A percentile compares a stretch with the other conserved stretches of the same genome.
Evolutionary conservation across 2,329 filamentous ascomycete species (phyloP).

Genomic region (Gyromitra esculenta): DNA sequence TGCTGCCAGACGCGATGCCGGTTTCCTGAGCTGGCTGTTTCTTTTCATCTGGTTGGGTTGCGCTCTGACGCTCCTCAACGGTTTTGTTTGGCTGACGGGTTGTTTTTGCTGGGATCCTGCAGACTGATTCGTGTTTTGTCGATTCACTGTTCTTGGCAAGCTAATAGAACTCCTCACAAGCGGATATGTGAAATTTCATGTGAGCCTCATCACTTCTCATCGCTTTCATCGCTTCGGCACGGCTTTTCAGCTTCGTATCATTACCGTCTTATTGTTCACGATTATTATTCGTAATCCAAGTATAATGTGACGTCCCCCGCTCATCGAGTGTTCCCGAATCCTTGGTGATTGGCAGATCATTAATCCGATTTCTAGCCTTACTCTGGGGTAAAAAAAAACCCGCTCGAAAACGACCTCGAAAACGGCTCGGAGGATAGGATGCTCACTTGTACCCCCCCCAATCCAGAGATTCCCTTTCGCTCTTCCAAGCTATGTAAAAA

Average conservation of each 20-base stretch:
- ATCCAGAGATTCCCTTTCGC: not conserved
- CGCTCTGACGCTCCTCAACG: constrained; percentile 38
- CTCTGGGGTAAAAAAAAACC: constrained; percentile 22
- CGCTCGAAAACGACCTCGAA: constrained; percentile 8
- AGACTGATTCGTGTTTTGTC: constrained; percentile 31
- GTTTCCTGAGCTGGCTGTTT: constrained; percentile 32
- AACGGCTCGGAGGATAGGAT: not conserved
- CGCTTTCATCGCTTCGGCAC: constrained; percentile 31
- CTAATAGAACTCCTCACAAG: constrained; percentile 25
- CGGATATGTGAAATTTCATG: constrained; percentile 31
- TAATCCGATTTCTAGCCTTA: constrained; percentile 16
- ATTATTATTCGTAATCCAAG: constrained; percentile 34
- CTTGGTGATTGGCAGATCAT: constrained; percentile 33
- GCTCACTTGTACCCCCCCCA: not conserved
- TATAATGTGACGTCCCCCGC: constrained; percentile 12
- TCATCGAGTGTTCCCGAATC: constrained; percentile 18
- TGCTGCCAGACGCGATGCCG: constrained; percentile 42
- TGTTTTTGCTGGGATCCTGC: constrained; percentile 39
- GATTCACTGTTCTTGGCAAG: constrained; percentile 36
- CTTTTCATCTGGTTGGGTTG: constrained; percentile 37
- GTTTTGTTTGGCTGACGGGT: constrained; percentile 44
- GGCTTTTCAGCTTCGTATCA: not conserved
- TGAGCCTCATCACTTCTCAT: constrained; percentile 43
- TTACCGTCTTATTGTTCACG: not conserved
- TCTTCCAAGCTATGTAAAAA: not conserved